Base-by-base conservation (phyloP, 2,329 filamentous ascomycete genomes). In the Clarireedia monteithiana region DNA sequence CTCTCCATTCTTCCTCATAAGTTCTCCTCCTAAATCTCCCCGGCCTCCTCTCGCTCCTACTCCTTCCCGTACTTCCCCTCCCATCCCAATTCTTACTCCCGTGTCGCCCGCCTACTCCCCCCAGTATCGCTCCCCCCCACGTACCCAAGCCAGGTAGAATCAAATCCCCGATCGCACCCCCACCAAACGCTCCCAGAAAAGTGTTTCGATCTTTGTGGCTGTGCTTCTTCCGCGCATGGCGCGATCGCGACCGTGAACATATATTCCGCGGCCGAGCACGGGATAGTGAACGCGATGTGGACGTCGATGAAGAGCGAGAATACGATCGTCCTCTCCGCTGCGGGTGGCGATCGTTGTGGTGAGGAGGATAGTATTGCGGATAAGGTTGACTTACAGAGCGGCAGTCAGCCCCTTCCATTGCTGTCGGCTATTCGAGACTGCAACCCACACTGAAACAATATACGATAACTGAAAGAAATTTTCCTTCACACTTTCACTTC, bases 111-210 rank as follows among this genome's bases (percentile, higher is more conserved):
- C 59, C 58, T 10, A 58, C 46, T 0, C 62, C 62, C 30, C 63
- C 63, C 20, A 64, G 34, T 24, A 64, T 20, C 48, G 61, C 60
- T 23, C 63, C 63, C 2, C 63, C 63, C 1, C 63, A 10, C 4
- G 62, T 64, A 2, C 63, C 63, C 17, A 64, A 39, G 2, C 63
- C 60, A 40, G 63, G 63, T 20, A 63, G 59, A 24, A 64, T 63
- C 44, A 59, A 53, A 58, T 64, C 63, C 1, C 63, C 63, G 36
- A 64, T 57, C 4, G 57, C 56, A 1, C 59, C 52, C 3, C 63
- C 63, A 2, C 63, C 62, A 53, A 63, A 57, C 6, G 60, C 60
- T 9, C 63, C 63, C 5, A 63, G 40, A 34, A 64, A 64, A 27
- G 62, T 63, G 50, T 63, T 60, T 38, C 56, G 49, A 34, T 53